These are phyloP conservation scores for Apiotrichum gamsii DNA, from an alignment of 1,284 basidiomycete species.

Conservation along the genomic window DNA sequence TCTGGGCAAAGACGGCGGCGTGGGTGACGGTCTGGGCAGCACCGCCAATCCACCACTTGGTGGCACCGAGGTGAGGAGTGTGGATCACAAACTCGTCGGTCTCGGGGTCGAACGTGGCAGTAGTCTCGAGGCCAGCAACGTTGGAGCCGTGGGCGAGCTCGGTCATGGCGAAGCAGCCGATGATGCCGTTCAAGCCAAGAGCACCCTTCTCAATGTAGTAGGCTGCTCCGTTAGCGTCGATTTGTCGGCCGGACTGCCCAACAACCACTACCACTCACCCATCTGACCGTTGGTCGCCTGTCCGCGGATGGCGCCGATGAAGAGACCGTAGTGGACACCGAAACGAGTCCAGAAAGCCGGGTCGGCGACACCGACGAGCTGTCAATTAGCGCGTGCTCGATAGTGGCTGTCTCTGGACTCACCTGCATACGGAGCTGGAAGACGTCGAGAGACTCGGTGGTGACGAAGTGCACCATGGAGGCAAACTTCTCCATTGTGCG, in stretches of 20 bases:
- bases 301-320: conserved; percentile 49
- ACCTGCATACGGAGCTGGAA: conserved; percentile 54
- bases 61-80: conserved; percentile 52
- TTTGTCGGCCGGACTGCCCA: background rate
- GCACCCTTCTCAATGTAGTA: conserved; percentile 56
- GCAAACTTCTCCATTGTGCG: conserved; percentile 51
- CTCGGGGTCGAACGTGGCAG: conserved; percentile 53
- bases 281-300: conserved; percentile 47
- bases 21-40: conserved; percentile 56
- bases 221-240: conserved; percentile 37
- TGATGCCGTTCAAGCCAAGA: conserved; percentile 52
- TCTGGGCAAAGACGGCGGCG: conserved; percentile 54
- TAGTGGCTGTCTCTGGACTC: conserved; percentile 13
- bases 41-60: conserved; percentile 57
- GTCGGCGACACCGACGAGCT: conserved; percentile 49
- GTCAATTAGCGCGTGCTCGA: background rate
- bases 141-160: conserved; percentile 52
- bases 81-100: conserved; percentile 56
- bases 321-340: conserved; percentile 55
- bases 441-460: conserved; percentile 48
- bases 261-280: conserved; percentile 23
- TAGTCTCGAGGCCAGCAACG: conserved; percentile 56
- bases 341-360: conserved; percentile 55
- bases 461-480: conserved; percentile 50
- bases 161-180: conserved; percentile 57